Evolutionary conservation across 2,329 filamentous ascomycete genomes (phyloP), one percentile per base, ranked within the genome.

Genomic region (Alternaria arborescens): DNA sequence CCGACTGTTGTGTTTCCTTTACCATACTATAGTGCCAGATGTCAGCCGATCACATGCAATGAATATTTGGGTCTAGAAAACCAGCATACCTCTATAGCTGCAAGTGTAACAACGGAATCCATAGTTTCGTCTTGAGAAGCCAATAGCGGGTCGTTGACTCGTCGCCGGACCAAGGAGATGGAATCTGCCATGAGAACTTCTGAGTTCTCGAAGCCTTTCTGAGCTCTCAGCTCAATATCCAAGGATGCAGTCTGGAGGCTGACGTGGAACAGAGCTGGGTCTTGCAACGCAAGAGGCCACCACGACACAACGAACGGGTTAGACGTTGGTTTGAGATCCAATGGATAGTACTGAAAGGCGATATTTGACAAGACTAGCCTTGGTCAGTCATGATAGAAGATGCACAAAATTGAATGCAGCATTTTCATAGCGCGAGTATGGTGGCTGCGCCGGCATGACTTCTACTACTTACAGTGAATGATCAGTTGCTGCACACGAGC

Each of bases 251-350:
- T 87, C 67, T 87, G 86, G 12, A 88, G 76, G 3, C 85, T 87
- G 24, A 88, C 85, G 64, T 88, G 85, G 55, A 88, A 88, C 1
- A 88, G 66, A 5, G 84, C 84, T 0, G 86, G 84, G 56, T 88
- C 86, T 0, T 78, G 81, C 0, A 88, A 78, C 0, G 86, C 85
- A 1, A 85, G 77, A 0, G 86, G 86, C 85, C 86, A 88, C 86
- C 86, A 88, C 0, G 85, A 87, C 7, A 86, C 75, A 18, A 88
- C 75, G 61, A 88, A 88, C 0, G 86, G 86, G 64, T 88, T 88
- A 8, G 86, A 85, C 0, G 72, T 72, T n/a, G 79, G 68, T 60
- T 79, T 82, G 8, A 86, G 75, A 52, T 88, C 86, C 20, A 87
- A 76, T 0, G 86, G 86, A 65, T 88, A 88, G 66, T 87, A 88